Percentiles rank a stretch among this genome's conserved stretches.
phyloP scores from a whole-genome alignment of 805 yeast genomes.

The Blastobotrys parvus region DNA sequence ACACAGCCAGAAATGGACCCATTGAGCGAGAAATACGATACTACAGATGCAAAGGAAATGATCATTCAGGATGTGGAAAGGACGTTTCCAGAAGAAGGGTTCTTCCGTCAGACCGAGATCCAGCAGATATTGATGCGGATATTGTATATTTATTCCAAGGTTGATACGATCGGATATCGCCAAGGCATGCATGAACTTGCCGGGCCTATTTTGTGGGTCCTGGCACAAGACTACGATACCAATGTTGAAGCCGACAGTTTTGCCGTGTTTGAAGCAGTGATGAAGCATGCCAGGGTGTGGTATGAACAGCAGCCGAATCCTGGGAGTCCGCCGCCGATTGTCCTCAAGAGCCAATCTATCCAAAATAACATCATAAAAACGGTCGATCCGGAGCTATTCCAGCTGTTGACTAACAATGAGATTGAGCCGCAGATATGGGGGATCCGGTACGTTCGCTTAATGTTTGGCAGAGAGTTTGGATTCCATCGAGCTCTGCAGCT shows the following conservation, averaged over 20 bases:
- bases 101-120: slow-evolving; percentile 21
- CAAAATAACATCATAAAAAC: slow-evolving; percentile 24
- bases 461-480: slow-evolving; percentile 30
- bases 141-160: slow-evolving; percentile 39
- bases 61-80: slow-evolving; percentile 28
- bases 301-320: slow-evolving; percentile 17
- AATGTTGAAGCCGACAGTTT: slow-evolving; percentile 26
- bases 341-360: slow-evolving; percentile 23
- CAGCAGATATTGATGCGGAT: slow-evolving; percentile 31
- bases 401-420: slow-evolving; percentile 16
- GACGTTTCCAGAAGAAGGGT: slow-evolving; percentile 28
- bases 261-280: slow-evolving; percentile 23
- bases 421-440: slow-evolving; percentile 34
- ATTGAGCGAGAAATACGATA: slow-evolving; percentile 2
- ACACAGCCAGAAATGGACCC: slow-evolving; percentile 6
- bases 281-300: slow-evolving; percentile 26
- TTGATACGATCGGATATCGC: slow-evolving; percentile 40
- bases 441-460: slow-evolving; percentile 28
- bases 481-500: slow-evolving; percentile 21
- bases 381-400: slow-evolving; percentile 25
- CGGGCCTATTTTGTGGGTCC: slow-evolving; percentile 34
- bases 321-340: slow-evolving; percentile 22
- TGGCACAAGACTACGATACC: background rate
- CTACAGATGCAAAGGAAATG: slow-evolving; percentile 14
- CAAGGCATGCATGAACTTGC: slow-evolving; percentile 50